A percentile compares a stretch with the other conserved stretches of the same genome.
Conservation (phyloP, 1,139 yeast genomes). For the Kodamaea sp. region DNA sequence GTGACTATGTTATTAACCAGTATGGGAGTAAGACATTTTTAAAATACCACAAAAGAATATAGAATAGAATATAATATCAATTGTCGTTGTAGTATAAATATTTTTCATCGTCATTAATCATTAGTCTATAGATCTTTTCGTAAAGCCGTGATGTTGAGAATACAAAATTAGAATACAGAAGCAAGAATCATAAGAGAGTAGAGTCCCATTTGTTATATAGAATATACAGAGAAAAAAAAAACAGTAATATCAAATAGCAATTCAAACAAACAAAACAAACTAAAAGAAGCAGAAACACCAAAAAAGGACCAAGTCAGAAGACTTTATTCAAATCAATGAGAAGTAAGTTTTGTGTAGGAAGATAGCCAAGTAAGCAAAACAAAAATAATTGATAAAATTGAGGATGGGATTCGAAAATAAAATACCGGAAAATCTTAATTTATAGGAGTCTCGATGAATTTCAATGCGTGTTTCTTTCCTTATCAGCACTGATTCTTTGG, state of each 20-base stretch:
- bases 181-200: background rate
- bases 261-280: background rate
- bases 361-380: background rate
- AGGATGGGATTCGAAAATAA: background rate
- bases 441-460: background rate
- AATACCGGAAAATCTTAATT: background rate
- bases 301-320: background rate
- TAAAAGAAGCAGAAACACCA: background rate
- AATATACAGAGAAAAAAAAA: background rate
- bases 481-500: constrained; percentile 67
- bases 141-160: too few species aligned
- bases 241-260: background rate
- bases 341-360: background rate
- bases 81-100: too few species aligned
- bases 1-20: constrained; percentile 76
- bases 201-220: constrained; percentile 4
- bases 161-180: constrained; percentile 2
- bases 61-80: background rate
- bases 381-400: background rate
- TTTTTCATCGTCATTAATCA: too few species aligned
- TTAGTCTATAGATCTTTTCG: too few species aligned
- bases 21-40: constrained; percentile 47
- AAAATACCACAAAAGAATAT: constrained; percentile 5
- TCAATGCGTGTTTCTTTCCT: constrained; percentile 35
- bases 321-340: constrained; percentile 1